phyloP scores from a whole-genome alignment of 2,329 filamentous ascomycete genomes.

The Trichophyton mentagrophytes region DNA sequence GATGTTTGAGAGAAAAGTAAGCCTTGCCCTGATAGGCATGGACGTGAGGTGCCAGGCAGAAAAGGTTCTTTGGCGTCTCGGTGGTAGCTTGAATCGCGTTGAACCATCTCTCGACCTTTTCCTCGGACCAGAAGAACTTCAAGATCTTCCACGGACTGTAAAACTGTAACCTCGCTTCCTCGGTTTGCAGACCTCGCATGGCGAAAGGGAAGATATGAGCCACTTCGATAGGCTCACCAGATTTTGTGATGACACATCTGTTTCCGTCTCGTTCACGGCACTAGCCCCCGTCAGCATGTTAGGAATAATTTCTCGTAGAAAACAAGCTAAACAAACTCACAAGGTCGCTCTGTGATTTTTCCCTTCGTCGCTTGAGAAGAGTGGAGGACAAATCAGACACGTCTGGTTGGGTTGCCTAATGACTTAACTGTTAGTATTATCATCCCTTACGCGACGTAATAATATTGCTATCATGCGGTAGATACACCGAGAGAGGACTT shows the following conservation, averaged over 20 bases:
- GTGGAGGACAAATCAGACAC: no score
- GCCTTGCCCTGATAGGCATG: slow-evolving; percentile 5
- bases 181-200: slow-evolving; percentile 4
- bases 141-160: slow-evolving; percentile 9
- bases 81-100: slow-evolving; percentile 5
- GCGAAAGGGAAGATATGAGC: slow-evolving; percentile 11
- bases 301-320: no score
- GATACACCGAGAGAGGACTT: no score
- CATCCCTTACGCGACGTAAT: no score
- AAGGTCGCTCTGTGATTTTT: no score
- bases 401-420: no score
- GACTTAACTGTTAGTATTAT: no score
- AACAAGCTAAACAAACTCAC: no score
- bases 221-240: slow-evolving; percentile 5
- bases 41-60: slow-evolving; percentile 6
- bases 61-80: slow-evolving; percentile 8
- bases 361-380: no score
- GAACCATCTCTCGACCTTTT: slow-evolving; percentile 7
- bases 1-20: no score
- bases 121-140: slow-evolving; percentile 8
- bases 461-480: no score
- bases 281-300: not conserved
- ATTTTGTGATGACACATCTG: slow-evolving; percentile 6
- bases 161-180: not conserved
- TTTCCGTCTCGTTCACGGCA: not conserved